Percentiles rank a stretch among this genome's conserved stretches.
phyloP scores from a whole-genome alignment of 2,329 filamentous ascomycete species.

The Pyricularia sp. region DNA sequence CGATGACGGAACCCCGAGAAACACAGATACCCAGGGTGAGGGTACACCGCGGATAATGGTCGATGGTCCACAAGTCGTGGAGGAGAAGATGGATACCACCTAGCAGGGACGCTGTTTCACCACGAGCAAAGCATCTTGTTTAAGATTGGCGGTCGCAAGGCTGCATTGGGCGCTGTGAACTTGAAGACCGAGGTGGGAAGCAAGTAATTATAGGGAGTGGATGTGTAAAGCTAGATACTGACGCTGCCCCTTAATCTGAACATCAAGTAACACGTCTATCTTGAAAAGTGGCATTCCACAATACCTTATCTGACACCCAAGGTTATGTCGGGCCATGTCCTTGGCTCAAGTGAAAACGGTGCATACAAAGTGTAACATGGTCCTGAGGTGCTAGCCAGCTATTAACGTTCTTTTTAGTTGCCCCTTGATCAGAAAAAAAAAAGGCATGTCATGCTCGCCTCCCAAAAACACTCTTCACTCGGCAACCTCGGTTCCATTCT shows the following conservation, averaged over 20 bases:
- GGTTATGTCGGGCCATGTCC: not conserved
- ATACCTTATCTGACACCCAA: not conserved
- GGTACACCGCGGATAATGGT: slow-evolving; percentile 36
- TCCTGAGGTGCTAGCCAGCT: too few species aligned
- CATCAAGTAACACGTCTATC: not conserved
- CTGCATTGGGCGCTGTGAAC: not conserved
- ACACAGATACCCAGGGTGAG: slow-evolving; percentile 20
- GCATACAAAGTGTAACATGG: not conserved
- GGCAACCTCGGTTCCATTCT: slow-evolving; percentile 9
- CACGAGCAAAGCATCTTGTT: not conserved
- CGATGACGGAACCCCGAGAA: slow-evolving; percentile 15
- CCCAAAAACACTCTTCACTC: not conserved
- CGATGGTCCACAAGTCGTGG: slow-evolving; percentile 31
- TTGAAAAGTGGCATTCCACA: not conserved
- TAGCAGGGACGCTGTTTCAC: slow-evolving; percentile 8
- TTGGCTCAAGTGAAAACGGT: not conserved
- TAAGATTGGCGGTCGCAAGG: not conserved
- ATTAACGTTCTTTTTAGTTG: not conserved
- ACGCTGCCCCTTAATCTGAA: not conserved
- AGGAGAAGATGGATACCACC: slow-evolving; percentile 56
- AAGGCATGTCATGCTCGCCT: not conserved
- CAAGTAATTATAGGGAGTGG: not conserved
- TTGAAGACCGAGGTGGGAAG: not conserved
- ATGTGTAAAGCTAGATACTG: not conserved
- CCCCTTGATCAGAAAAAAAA: not conserved